Base-by-base conservation (phyloP, 345 rosid species). In the Excoecaria cochinchinensis region DNA sequence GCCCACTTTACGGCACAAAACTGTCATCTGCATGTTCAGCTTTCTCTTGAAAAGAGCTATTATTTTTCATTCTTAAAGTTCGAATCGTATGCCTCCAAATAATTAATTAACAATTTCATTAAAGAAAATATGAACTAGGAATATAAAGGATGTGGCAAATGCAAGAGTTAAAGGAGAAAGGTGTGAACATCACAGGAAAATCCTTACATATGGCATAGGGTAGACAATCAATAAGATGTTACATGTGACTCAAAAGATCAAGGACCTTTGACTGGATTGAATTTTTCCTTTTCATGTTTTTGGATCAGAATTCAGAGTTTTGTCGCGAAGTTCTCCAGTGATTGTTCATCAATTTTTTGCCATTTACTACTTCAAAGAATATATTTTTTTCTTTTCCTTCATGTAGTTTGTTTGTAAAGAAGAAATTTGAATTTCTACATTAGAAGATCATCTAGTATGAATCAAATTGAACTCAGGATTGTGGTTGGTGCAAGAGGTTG, bases 401-500 rank as follows among this genome's bases (percentile, higher is more conserved):
- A 38, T 61, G 0, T 70, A 17, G 16, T 70, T 70, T 52, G 25
- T 46, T 70, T 38, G n/a, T 39, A 10, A 7, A 31, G 40, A 51
- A 39, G n/a, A 5, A 14, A 59, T 44, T 46, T 46, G 4, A 24
- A 71, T 60, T 16, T 56, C 10, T 21, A 5, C 50, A 36, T 15
- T 15, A 67, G 42, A 59, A 15, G 31, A 56, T 63, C 25, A n/a
- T 76, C 77, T 44, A 62, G 16, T 39, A 62, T n/a, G 69, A 50
- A 47, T 74, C 21, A 52, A 63, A 14, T 31, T 21, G 65, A 42
- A 61, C 38, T 19, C 17, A 69, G 40, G 38, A 60, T n/a, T 79
- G 52, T 76, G 70, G 25, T 36, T 55, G 16, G 71, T 42, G 52
- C 24, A 21, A 25, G 6, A 47, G 59, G 70, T 46, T 51, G 50